Evolutionary conservation across 2,329 filamentous ascomycete species (phyloP), one percentile per base, ranked within the genome.

Genomic region (Colletotrichum destructivum): DNA sequence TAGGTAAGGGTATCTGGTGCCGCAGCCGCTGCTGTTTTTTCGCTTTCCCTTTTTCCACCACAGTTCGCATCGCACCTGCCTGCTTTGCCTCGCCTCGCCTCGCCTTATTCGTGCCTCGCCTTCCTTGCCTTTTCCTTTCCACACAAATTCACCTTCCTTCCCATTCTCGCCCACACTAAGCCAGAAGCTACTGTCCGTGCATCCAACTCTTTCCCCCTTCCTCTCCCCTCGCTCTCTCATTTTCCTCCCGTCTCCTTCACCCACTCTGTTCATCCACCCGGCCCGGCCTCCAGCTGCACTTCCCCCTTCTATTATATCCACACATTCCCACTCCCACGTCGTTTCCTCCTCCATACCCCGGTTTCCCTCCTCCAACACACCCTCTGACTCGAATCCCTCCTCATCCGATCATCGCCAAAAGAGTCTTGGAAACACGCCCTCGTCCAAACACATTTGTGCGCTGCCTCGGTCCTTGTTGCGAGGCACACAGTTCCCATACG

Each of bases 241-340:
- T 31, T n/a, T 13, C 23, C 40, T 62, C 35, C 64, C 51, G 55
- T 31, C 38, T 49, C 26, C 62, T 6, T 46, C 35, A 13, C 52
- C 62, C 42, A 38, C 52, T 51, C 26, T 38, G 35, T 62, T 31
- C 47, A 51, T 49, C 64, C 62, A 60, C 54, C 40, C 47, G 21
- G 54, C 55, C 55, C 49, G 61, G 21, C 56, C 15, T 26, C 21
- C 59, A 68, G 26, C 59, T 66, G 55, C 55, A 51, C 57, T 49
- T 62, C 23, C 52, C 59, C 66, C 55, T 66, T 57, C 52, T 61
- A 52, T 57, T 52, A 73, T 52, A 73, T 68, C 62, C 62, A 69
- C 71, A 72, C 31, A 42, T 63, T 68, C 71, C 69, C 62, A 73
- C 69, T 62, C 72, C 57, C 61, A 49, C 63, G 49, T 62, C 40